Base-by-base conservation (phyloP, 768 basidiomycete genomes). In the Leccinum disarticulatum region DNA sequence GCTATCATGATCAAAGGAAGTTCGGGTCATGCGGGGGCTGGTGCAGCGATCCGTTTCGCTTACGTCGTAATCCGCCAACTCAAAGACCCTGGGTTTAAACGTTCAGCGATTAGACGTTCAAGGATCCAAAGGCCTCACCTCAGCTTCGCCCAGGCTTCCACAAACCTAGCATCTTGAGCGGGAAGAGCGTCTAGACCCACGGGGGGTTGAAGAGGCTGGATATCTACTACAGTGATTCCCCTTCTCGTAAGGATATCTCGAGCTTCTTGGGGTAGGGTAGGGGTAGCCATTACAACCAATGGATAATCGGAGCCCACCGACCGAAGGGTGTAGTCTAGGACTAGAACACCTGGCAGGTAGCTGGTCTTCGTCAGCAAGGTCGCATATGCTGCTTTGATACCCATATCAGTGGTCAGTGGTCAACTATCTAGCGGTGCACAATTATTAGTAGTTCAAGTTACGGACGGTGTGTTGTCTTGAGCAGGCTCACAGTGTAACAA, bases 271-370 rank as follows among this genome's bases (percentile, higher is more conserved):
- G 85, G 77, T 30, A 94, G 69, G 2, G 77, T 68, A 5, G 84
- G 76, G 1, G 91, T 90, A 38, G 83, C 81, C 86, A 94, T 90
- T 38, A 88, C 89, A 48, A 93, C 79, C 17, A 95, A 78, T n/a
- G 90, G 86, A 73, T 92, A 93, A 60, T 78, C 77, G 15, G 87
- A 86, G 15, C 79, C 72, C 35, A 85, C 83, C 13, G 77, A 72
- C 30, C 78, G 75, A 35, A 88, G 77, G 33, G 80, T 79, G 22
- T 80, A 72, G 55, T 86, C 74, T 7, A 89, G 69, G 4, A 85
- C 81, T 31, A 90, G 73, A 31, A 83, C 74, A 10, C 85, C 87
- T 58, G 81, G 74, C 28, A 88, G 74, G 69, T 88, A 88, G 50
- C 71, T 73, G 15, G 76, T 72, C 62, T 84, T 86, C 43, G 94